These are phyloP conservation scores for Starmera quercuum DNA, from an alignment of 805 yeast genomes.

Conservation along the genomic window DNA sequence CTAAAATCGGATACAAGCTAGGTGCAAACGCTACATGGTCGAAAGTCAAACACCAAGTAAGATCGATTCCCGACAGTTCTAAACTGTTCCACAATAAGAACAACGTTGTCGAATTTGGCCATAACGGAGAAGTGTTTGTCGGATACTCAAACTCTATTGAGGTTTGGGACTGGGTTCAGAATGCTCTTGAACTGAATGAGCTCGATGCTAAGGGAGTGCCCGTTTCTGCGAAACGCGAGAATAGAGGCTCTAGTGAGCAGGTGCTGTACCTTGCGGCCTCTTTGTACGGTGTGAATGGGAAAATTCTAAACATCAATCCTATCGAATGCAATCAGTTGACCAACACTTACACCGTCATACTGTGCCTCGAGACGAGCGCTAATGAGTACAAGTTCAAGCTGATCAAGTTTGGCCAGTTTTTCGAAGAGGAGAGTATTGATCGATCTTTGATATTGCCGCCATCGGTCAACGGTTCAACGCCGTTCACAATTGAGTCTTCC, in stretches of 20 bases:
- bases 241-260: constrained; percentile 2
- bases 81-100: not conserved
- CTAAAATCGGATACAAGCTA: constrained; percentile 3
- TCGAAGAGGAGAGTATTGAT: constrained; percentile 3
- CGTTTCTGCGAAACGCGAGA: too few relatives aligned
- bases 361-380: constrained; percentile 2
- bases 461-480: constrained; percentile 15
- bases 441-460: constrained; percentile 19
- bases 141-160: constrained; percentile 22
- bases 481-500: constrained; percentile 16
- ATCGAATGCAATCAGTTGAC: constrained; percentile 15
- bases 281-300: constrained; percentile 8
- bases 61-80: not conserved
- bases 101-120: constrained; percentile 24
- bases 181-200: constrained; percentile 5
- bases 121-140: constrained; percentile 28
- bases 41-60: constrained; percentile 14
- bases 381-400: constrained; percentile 8
- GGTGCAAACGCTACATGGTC: constrained; percentile 22
- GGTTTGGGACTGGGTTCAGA: constrained; percentile 34
- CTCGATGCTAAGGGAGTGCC: not conserved
- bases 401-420: constrained; percentile 16
- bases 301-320: constrained; percentile 18
- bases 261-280: constrained; percentile 23
- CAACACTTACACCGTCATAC: constrained; percentile 15